Evolutionary conservation across 2,329 filamentous ascomycete species (phyloP).

Genomic region (Bipolaris bicolor): DNA sequence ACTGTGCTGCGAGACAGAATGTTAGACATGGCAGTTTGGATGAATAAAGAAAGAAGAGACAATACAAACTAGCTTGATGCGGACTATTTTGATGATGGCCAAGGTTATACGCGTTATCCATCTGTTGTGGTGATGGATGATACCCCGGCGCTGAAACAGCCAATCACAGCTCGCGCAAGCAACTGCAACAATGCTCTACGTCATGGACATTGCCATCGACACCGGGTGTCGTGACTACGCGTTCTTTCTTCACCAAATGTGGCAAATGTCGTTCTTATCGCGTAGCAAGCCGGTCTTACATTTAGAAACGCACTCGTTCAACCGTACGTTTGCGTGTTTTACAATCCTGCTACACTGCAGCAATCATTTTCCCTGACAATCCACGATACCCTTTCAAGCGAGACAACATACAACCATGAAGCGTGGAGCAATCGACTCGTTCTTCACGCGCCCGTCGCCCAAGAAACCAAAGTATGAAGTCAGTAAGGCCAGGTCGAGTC

Average conservation of each 20-base stretch:
- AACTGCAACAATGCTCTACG: neutral
- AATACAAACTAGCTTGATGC: too few species aligned
- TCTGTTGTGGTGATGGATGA: neutral
- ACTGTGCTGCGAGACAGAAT: too few species aligned
- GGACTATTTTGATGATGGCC: too few species aligned
- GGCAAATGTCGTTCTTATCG: neutral
- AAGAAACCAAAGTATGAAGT: slow-evolving; percentile 50
- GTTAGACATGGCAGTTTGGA: too few species aligned
- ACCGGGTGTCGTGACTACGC: neutral
- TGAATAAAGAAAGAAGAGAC: too few species aligned
- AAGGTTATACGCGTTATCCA: neutral
- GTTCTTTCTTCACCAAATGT: neutral
- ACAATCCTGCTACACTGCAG: neutral
- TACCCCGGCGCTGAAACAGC: neutral
- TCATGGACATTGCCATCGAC: neutral
- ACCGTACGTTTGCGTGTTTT: neutral
- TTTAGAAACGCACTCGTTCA: neutral
- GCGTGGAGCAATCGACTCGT: slow-evolving; percentile 71
- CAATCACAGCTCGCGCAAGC: neutral
- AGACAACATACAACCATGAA: slow-evolving; percentile 28
- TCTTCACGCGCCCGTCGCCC: slow-evolving; percentile 62
- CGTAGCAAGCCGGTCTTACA: neutral
- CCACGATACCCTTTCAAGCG: neutral
- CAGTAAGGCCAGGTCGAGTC: slow-evolving; percentile 45
- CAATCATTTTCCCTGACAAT: neutral